phyloP scores from a whole-genome alignment of 257 asterid species.

The Penstemon eatonii region DNA sequence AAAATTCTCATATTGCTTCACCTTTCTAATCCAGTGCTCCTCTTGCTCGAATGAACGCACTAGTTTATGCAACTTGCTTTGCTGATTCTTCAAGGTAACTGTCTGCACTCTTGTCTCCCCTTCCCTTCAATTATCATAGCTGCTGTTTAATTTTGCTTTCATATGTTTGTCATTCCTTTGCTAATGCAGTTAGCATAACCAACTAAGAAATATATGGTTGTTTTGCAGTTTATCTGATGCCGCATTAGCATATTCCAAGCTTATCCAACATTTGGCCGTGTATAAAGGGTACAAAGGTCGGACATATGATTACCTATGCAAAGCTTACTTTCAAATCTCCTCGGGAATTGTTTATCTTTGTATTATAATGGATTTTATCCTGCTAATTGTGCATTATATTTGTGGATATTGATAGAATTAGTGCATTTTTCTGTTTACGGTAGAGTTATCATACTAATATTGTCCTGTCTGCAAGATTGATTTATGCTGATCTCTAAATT shows the following conservation, averaged over 20 bases:
- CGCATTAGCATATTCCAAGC: slow-evolving; percentile 86
- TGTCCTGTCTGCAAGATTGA: not conserved
- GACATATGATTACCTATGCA: slow-evolving; percentile 23
- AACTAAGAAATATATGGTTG: slow-evolving; percentile 11
- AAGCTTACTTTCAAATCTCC: slow-evolving; percentile 15
- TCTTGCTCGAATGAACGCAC: slow-evolving; percentile 76
- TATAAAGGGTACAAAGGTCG: slow-evolving; percentile 88
- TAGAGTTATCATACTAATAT: not conserved
- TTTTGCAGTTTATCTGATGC: slow-evolving; percentile 69
- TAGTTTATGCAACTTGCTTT: slow-evolving; percentile 81
- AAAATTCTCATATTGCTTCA: slow-evolving; percentile 32
- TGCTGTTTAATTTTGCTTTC: slow-evolving; percentile 22
- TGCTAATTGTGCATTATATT: slow-evolving; percentile 14
- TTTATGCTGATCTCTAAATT: slow-evolving; percentile 16
- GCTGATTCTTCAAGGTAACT: slow-evolving; percentile 81
- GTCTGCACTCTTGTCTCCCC: slow-evolving; percentile 3
- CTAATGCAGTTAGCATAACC: slow-evolving; percentile 14
- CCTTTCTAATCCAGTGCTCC: slow-evolving; percentile 65
- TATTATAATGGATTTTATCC: not conserved
- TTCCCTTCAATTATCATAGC: not conserved
- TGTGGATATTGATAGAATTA: slow-evolving; percentile 11
- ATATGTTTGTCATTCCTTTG: slow-evolving; percentile 14
- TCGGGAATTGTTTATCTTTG: slow-evolving; percentile 7
- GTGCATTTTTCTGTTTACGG: slow-evolving; percentile 12
- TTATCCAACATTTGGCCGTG: slow-evolving; percentile 82